Evolutionary conservation across 1,284 basidiomycete genomes (phyloP).

Genomic region (Rugiboletus extremiorientalis): DNA sequence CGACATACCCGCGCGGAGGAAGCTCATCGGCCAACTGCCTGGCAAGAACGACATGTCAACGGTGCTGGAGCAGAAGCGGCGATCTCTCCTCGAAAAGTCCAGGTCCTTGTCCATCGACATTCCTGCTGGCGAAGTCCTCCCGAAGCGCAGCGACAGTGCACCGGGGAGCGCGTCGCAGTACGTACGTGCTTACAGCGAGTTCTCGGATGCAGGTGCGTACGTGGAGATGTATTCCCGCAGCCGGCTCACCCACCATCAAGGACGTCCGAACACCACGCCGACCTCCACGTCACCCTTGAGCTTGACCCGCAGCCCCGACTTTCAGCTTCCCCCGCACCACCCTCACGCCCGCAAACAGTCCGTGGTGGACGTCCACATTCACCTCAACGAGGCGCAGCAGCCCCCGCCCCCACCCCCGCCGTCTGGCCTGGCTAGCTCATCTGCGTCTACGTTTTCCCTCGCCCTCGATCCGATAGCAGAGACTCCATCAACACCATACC

Average conservation of each 20-base stretch:
- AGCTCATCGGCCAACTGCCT: slow-evolving; percentile 29
- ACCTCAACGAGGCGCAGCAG: slow-evolving; percentile 36
- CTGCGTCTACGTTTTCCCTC: slow-evolving; percentile 60
- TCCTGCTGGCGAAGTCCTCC: slow-evolving; percentile 42
- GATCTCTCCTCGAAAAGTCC: slow-evolving; percentile 44
- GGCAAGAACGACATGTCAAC: slow-evolving; percentile 24
- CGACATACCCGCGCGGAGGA: slow-evolving; percentile 27
- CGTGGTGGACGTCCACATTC: slow-evolving; percentile 54
- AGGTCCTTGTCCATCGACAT: slow-evolving; percentile 57
- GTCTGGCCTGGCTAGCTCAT: slow-evolving; percentile 42
- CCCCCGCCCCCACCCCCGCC: slow-evolving; percentile 36
- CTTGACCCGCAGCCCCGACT: slow-evolving; percentile 49
- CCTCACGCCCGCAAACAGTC: slow-evolving; percentile 79
- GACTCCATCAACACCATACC: slow-evolving; percentile 40
- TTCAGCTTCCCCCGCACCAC: slow-evolving; percentile 58
- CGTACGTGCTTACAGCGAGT: slow-evolving; percentile 33
- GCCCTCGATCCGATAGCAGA: slow-evolving; percentile 71
- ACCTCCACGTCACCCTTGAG: slow-evolving; percentile 31
- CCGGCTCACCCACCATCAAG: slow-evolving; percentile 14
- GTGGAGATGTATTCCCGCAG: neutral
- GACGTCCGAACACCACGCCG: slow-evolving; percentile 25
- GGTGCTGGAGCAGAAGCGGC: slow-evolving; percentile 31
- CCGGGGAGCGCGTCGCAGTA: slow-evolving; percentile 19
- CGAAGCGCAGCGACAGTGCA: neutral
- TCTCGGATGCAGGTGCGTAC: slow-evolving; percentile 23